Evolutionary conservation across 495 filamentous ascomycete species (phyloP).

Genomic region (Tetracladium setigerum): DNA sequence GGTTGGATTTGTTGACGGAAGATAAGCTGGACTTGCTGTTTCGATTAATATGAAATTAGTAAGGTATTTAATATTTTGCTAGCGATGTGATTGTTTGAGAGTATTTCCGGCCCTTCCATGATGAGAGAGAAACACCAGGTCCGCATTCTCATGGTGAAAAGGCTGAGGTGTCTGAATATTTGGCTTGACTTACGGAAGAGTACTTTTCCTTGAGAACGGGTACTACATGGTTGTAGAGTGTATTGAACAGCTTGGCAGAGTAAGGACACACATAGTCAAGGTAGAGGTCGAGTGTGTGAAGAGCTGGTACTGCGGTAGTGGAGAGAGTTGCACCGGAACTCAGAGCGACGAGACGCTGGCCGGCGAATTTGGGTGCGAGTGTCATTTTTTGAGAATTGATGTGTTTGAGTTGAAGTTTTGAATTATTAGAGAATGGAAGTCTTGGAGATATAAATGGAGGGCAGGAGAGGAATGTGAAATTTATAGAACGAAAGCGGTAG

Average conservation of each 20-base stretch:
- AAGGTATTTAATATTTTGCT: too few relatives aligned
- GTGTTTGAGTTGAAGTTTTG: too few relatives aligned
- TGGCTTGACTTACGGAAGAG: constrained; percentile 5
- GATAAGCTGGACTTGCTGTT: constrained; percentile 53
- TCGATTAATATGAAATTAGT: background rate
- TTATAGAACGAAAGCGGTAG: too few relatives aligned
- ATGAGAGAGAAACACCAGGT: too few relatives aligned
- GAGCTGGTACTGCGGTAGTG: constrained; percentile 23
- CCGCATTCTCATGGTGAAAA: too few relatives aligned
- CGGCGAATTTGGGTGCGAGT: constrained; percentile 69
- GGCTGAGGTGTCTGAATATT: constrained; percentile 25
- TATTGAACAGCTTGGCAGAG: constrained; percentile 65
- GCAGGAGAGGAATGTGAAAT: too few relatives aligned
- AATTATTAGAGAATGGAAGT: background rate
- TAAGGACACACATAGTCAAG: constrained; percentile 85
- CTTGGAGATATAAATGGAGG: too few relatives aligned
- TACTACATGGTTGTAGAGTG: constrained; percentile 52
- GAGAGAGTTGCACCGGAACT: constrained; percentile 11
- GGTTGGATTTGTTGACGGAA: constrained; percentile 92
- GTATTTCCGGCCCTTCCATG: too few relatives aligned
- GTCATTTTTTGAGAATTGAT: constrained; percentile 45
- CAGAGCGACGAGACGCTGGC: constrained; percentile 49
- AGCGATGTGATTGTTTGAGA: constrained; percentile 3
- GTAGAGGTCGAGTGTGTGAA: constrained; percentile 73
- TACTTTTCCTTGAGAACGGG: constrained; percentile 44